These are phyloP conservation scores for Skeletonema tropicum DNA, from an alignment of 108 stramenopile species.

Conservation along the genomic window DNA sequence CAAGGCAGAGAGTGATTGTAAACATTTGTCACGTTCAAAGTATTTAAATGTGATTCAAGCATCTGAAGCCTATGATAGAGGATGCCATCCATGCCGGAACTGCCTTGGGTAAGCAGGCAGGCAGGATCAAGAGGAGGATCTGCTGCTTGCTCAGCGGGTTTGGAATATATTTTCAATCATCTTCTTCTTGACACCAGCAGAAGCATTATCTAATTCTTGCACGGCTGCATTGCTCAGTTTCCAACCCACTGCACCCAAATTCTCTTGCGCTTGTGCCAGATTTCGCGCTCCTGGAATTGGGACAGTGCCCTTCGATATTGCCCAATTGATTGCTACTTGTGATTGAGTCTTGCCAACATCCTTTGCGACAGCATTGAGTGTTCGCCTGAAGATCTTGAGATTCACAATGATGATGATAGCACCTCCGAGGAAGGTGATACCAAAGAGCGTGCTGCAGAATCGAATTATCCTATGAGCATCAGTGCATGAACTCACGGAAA, in stretches of 20 bases:
- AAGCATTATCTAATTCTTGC: slow-evolving; percentile 71
- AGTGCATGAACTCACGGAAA: background rate
- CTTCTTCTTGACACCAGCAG: slow-evolving; percentile 68
- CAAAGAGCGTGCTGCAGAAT: background rate
- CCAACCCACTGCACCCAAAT: slow-evolving; percentile 74
- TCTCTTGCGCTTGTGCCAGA: slow-evolving; percentile 70
- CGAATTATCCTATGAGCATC: background rate
- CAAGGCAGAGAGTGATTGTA: slow-evolving; percentile 42
- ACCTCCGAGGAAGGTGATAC: background rate
- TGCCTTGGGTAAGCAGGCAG: slow-evolving; percentile 46
- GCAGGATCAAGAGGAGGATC: background rate
- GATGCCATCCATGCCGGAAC: slow-evolving; percentile 76
- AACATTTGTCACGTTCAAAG: slow-evolving; percentile 54
- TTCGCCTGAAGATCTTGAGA: slow-evolving; percentile 29
- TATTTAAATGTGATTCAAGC: slow-evolving; percentile 48
- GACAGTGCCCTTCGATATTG: slow-evolving; percentile 84
- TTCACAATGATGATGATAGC: slow-evolving; percentile 3
- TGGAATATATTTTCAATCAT: slow-evolving; percentile 92
- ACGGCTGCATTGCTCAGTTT: slow-evolving; percentile 56
- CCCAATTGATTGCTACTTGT: slow-evolving; percentile 93
- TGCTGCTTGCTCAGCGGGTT: slow-evolving; percentile 42
- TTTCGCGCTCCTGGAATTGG: slow-evolving; percentile 85
- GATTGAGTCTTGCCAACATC: slow-evolving; percentile 74
- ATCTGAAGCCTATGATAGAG: slow-evolving; percentile 62
- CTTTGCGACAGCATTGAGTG: slow-evolving; percentile 68